These are phyloP conservation scores for Cladosporium phlei DNA, from an alignment of 2,329 filamentous ascomycete species.

Conservation along the genomic window DNA sequence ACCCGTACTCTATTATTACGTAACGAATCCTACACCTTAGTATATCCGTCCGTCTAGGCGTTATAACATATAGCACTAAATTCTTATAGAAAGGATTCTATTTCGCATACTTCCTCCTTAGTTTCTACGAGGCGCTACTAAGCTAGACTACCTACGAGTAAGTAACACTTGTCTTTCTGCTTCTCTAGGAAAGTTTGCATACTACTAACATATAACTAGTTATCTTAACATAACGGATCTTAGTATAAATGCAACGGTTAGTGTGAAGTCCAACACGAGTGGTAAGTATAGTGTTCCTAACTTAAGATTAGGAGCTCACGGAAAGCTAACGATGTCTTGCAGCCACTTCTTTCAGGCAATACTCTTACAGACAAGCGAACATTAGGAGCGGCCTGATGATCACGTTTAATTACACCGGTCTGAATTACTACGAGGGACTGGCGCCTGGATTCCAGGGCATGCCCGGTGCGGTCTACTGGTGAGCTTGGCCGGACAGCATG, in stretches of 20 bases:
- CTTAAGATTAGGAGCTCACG: background rate
- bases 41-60: too few species aligned
- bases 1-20: too few species aligned
- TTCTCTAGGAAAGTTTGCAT: background rate
- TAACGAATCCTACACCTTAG: too few species aligned
- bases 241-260: background rate
- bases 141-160: background rate
- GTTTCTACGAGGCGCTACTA: background rate
- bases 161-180: background rate
- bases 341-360: background rate
- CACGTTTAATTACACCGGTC: background rate
- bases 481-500: too few species aligned
- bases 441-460: background rate
- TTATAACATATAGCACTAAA: too few species aligned
- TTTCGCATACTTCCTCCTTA: background rate
- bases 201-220: background rate
- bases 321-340: too few species aligned
- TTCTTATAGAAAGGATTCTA: too few species aligned
- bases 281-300: background rate
- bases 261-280: background rate
- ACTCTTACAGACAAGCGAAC: background rate
- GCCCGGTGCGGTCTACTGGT: background rate
- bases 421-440: background rate
- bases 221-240: conserved; percentile 1
- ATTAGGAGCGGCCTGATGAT: background rate